These are phyloP conservation scores for Fraxinus velutina DNA, from an alignment of 305 asterid genomes.

Conservation along the genomic window DNA sequence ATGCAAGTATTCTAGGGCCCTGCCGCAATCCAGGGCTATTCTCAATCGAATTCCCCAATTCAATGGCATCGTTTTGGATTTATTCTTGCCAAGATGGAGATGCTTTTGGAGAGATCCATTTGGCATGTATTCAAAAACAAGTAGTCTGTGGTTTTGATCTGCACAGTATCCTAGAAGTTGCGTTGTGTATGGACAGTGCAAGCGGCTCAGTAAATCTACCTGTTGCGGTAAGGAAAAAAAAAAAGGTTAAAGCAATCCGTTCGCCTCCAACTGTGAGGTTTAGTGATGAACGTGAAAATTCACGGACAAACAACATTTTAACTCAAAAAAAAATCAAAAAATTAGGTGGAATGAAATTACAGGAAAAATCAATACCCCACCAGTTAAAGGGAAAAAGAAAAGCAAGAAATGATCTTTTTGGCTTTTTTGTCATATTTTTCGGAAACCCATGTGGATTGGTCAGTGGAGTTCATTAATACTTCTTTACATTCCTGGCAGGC, in stretches of 20 bases:
- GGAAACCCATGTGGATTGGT: slow-evolving; percentile 4
- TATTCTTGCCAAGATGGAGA: slow-evolving; percentile 26
- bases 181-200: slow-evolving; percentile 53
- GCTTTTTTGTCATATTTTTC: not conserved
- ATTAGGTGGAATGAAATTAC: not conserved
- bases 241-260: not conserved
- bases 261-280: not conserved
- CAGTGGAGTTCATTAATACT: not conserved
- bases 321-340: not conserved
- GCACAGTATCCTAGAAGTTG: slow-evolving; percentile 81
- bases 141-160: slow-evolving; percentile 60
- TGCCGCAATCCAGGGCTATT: slow-evolving; percentile 70
- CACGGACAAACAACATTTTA: not conserved
- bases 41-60: slow-evolving; percentile 59
- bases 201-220: slow-evolving; percentile 56
- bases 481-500: not conserved
- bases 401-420: not conserved
- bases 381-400: not conserved
- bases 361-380: not conserved
- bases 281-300: not conserved
- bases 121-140: slow-evolving; percentile 64
- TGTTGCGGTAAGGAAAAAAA: not conserved
- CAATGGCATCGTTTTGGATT: slow-evolving; percentile 14
- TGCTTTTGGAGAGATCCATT: slow-evolving; percentile 49
- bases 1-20: slow-evolving; percentile 67